These are phyloP conservation scores for Coprinopsis sp. DNA, from an alignment of 768 basidiomycete species.

Conservation along the genomic window DNA sequence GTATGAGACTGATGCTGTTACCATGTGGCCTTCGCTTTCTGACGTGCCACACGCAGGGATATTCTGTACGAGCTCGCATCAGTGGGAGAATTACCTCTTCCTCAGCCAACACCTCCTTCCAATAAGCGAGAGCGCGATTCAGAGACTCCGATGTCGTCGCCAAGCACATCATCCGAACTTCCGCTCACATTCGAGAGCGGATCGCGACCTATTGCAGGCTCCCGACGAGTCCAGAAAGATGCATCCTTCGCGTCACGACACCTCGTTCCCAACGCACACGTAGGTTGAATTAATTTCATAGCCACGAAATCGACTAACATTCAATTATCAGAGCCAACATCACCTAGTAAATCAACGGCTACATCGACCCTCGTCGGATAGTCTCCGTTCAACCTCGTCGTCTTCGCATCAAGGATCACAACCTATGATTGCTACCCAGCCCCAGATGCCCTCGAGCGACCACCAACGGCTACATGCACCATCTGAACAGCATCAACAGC, in stretches of 20 bases:
- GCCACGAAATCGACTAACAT: no score
- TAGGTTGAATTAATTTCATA: not conserved
- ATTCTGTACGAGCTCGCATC: constrained; percentile 68
- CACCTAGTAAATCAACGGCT: constrained; percentile 1
- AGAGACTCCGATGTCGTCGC: constrained; percentile 38
- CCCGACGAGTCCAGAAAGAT: constrained; percentile 24
- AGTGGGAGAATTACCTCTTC: constrained; percentile 67
- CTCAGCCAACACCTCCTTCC: constrained; percentile 47
- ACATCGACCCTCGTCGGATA: not conserved
- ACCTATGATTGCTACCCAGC: not conserved
- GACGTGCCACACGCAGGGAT: constrained; percentile 46
- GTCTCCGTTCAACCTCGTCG: not conserved
- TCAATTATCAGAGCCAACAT: not conserved
- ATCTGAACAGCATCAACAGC: constrained; percentile 10
- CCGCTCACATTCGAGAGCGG: constrained; percentile 5
- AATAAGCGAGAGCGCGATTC: constrained; percentile 64
- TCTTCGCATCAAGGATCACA: not conserved
- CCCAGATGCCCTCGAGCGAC: no score
- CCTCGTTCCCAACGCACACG: not conserved
- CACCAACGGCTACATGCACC: not conserved
- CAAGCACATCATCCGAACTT: constrained; percentile 1
- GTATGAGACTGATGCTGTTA: constrained; percentile 19
- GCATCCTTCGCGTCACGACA: not conserved
- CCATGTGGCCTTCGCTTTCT: not conserved
- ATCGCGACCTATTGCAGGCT: constrained; percentile 29